A percentile compares a stretch with the other conserved stretches of the same genome.
Evolutionary conservation across 345 rosid species (phyloP).

Genomic region (Sonneratia alba): DNA sequence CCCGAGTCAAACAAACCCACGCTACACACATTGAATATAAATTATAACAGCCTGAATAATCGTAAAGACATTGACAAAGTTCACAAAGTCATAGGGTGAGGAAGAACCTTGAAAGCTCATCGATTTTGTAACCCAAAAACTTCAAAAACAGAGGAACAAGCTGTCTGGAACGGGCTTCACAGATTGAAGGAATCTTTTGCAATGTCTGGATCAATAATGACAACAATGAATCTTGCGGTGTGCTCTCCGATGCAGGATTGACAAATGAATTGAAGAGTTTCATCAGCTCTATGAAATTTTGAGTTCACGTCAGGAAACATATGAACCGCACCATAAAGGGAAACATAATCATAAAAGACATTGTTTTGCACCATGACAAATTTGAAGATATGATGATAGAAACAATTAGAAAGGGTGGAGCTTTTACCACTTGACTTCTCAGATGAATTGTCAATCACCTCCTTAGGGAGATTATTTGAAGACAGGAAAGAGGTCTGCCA

Average conservation of each 20-base stretch:
- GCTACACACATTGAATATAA: constrained; percentile 23
- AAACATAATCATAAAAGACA: background rate
- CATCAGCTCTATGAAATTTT: constrained; percentile 40
- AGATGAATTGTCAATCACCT: constrained; percentile 21
- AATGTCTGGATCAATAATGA: constrained; percentile 59
- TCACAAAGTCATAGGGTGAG: constrained; percentile 3
- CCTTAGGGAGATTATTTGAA: constrained; percentile 23
- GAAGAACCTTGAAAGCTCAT: constrained; percentile 47
- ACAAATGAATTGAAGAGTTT: constrained; percentile 40
- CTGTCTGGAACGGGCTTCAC: constrained; percentile 62
- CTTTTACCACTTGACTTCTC: constrained; percentile 41
- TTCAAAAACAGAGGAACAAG: constrained; percentile 59
- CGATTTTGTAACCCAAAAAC: constrained; percentile 62
- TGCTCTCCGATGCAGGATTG: constrained; percentile 43
- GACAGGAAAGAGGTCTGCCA: constrained; percentile 34
- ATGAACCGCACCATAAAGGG: background rate
- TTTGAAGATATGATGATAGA: background rate
- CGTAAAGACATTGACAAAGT: background rate
- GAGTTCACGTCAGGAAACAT: background rate
- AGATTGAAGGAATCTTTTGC: constrained; percentile 54
- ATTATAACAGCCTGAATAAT: background rate
- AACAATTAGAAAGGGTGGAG: background rate
- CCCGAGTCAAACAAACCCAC: constrained; percentile 42
- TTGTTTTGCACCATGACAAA: background rate
- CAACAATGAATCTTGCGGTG: constrained; percentile 37